Evolutionary conservation across 1,284 basidiomycete genomes (phyloP), one percentile per base, ranked within the genome.

Genomic region (Mycocalia duriaeana): DNA sequence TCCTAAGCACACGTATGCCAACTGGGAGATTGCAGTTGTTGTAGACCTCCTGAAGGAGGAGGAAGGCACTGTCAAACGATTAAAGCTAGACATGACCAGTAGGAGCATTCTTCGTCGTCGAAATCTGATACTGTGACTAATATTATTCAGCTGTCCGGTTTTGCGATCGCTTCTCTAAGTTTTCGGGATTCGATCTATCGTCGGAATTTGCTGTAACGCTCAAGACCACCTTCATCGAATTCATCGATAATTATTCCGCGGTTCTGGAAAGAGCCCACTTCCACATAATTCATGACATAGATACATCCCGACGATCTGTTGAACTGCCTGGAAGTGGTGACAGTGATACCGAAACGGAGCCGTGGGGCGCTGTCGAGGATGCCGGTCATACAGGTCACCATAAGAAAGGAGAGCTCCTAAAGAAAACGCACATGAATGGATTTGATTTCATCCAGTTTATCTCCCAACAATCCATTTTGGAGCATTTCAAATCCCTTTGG

Each of bases 1-100:
- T 9, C 42, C 42, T 31, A 28, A 31, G 14, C 26, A 44, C 26
- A 31, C 42, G 8, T 44, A 44, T 44, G 8, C 24, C 14, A 26
- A 23, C 9, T 44, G 50, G 50, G 34, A 50, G 23, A 34, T 52
- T 31, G 50, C 50, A 2, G 45, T 52, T 26, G 46, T 52, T 23
- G 50, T 50, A 8, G 42, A 50, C 22, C 44, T 52, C 20, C 19
- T 44, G 11, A 42, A 50, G 36, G 50, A 53, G 18, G 35, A 40
- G 13, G 45, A 39, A n/a, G 37, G 25, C 11, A 16, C 37, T 18
- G 8, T 46, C 37, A 46, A 38, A 14, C 34, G 16, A 40, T 23
- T 46, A 7, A 40, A 46, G 24, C n/a, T 46, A 24, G 35, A 45
- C 36, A 45, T 46, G 45, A 24, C 11, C 36, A 46, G 45, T 46